Conservation (phyloP, 345 rosid genomes). For the Rhodamnia rubescens region DNA sequence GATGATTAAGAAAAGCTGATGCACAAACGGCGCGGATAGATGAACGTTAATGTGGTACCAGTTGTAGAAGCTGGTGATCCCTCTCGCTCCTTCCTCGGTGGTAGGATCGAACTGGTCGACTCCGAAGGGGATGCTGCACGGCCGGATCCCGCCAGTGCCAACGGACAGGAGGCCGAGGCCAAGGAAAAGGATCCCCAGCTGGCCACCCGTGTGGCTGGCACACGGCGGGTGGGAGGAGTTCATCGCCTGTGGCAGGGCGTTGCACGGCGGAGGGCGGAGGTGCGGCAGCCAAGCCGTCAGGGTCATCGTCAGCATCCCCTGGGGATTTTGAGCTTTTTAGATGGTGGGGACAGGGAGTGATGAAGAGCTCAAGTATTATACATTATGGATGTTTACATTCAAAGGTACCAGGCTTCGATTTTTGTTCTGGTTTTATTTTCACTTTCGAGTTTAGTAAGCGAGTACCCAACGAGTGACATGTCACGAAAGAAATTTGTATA, state of each 20-base stretch:
- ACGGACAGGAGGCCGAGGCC: constrained; percentile 41
- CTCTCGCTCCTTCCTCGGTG: constrained; percentile 58
- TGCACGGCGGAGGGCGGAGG: constrained; percentile 62
- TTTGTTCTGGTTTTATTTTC: too few species aligned
- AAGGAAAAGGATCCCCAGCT: constrained; percentile 28
- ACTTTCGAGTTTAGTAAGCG: too few species aligned
- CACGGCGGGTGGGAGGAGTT: constrained; percentile 15
- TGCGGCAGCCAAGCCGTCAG: constrained; percentile 57
- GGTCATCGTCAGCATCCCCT: constrained; percentile 71
- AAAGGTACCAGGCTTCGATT: too few species aligned
- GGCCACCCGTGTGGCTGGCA: constrained; percentile 11
- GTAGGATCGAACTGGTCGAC: constrained; percentile 69
- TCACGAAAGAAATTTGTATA: not conserved
- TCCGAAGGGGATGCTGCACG: constrained; percentile 74
- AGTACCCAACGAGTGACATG: too few species aligned
- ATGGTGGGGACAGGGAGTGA: not conserved
- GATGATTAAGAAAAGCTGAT: not conserved
- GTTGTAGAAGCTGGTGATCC: constrained; percentile 56
- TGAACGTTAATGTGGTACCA: constrained; percentile 21
- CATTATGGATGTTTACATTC: not conserved
- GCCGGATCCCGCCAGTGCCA: constrained; percentile 71
- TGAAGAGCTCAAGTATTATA: not conserved
- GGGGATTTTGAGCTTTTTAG: not conserved
- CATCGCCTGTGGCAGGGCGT: not conserved
- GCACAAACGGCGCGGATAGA: not conserved